Base-by-base conservation (phyloP, 148 eudicot species). In the Cornus suecica region DNA sequence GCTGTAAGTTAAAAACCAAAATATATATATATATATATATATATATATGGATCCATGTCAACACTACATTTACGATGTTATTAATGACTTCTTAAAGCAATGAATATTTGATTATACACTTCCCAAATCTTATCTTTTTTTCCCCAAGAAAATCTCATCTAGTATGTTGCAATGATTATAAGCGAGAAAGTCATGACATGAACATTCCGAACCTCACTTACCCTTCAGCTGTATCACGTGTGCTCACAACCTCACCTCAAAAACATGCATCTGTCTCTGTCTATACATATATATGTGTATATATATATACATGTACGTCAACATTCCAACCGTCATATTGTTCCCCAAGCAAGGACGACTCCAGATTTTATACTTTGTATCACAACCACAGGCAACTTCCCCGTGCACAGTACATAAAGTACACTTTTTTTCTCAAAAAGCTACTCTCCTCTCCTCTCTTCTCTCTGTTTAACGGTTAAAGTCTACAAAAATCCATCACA, bases 301-400 rank as follows among this genome's bases (percentile, higher is more conserved):
- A n/a, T n/a, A n/a, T n/a, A n/a, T 80, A 23, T 63, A 27, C 37
- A 10, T 45, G 73, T 60, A 24, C 34, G 45, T 37, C 30, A 72
- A 66, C 41, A 80, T 56, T 45, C 80, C 73, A 56, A 41, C 79
- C 66, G 72, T 64, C 48, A 26, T 72, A 45, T 74, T 72, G 69
- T 72, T 56, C 60, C 45, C 63, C 82, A 32, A 14, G 28, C 52
- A 61, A n/a, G 51, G 52, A 37, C 68, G 41, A 64, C 29, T 26
- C 64, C 25, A 31, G 68, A 62, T 32, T 54, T 63, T 32, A 31
- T 26, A 32, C 42, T 30, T 11, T 0, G 22, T 58, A 0, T 26
- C 10, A 30, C 0, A 7, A 42, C 18, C 18, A 24, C 60, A 32
- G 37, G 60, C 76, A 64, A 26, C 26, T 63, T 64, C 60, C 76